phyloP scores from a whole-genome alignment of 2,329 filamentous ascomycete genomes.

The Clonostachys chloroleuca region DNA sequence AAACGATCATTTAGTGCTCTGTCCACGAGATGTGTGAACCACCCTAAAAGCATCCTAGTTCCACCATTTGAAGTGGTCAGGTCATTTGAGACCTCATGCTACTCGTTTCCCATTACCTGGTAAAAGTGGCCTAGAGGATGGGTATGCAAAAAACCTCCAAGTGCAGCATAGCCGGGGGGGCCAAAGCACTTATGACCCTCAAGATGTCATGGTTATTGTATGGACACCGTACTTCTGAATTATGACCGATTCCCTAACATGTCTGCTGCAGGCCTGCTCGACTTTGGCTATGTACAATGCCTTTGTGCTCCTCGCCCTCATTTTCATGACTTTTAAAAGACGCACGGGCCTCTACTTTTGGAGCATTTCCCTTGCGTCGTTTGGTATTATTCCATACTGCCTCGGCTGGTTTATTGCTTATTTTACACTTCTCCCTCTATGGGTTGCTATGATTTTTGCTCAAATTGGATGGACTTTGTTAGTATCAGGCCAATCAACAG shows the following conservation, averaged over 20 bases:
- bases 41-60: no score
- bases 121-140: no score
- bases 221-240: not conserved
- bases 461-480: slow-evolving; percentile 23
- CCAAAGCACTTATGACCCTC: no score
- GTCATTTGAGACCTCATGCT: no score
- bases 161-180: no score
- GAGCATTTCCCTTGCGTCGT: slow-evolving; percentile 31
- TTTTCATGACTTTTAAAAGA: slow-evolving; percentile 22
- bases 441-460: not conserved
- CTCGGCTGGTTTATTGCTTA: slow-evolving; percentile 3
- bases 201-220: no score
- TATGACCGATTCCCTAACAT: not conserved
- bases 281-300: slow-evolving; percentile 21
- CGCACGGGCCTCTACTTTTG: slow-evolving; percentile 27
- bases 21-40: no score
- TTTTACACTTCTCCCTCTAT: not conserved
- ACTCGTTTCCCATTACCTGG: no score
- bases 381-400: slow-evolving; percentile 29
- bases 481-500: slow-evolving; percentile 53
- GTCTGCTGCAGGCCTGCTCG: slow-evolving; percentile 11
- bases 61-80: no score
- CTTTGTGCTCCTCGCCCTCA: slow-evolving; percentile 22
- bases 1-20: no score
- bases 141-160: no score